Evolutionary conservation across 768 basidiomycete species (phyloP).

Genomic region (Hortiboletus campestris): DNA sequence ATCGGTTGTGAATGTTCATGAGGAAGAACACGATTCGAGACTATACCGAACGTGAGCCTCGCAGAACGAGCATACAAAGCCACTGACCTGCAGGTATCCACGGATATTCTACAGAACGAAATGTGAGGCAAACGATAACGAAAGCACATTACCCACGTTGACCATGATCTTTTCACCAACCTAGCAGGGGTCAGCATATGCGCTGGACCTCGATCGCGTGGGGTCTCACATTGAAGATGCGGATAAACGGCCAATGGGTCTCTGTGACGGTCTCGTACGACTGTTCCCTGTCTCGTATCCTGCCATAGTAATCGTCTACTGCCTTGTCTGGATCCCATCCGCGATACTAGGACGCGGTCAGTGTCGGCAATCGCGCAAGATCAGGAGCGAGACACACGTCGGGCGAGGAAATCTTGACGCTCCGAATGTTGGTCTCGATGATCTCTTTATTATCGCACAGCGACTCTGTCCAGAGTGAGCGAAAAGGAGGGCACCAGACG

Average conservation of each 20-base stretch:
- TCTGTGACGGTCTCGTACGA: slow-evolving; percentile 92
- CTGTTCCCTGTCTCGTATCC: slow-evolving; percentile 83
- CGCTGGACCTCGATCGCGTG: background rate
- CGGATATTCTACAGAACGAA: slow-evolving; percentile 59
- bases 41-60: slow-evolving; percentile 38
- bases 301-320: slow-evolving; percentile 86
- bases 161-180: slow-evolving; percentile 96
- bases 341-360: slow-evolving; percentile 60
- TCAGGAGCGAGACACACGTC: slow-evolving; percentile 58
- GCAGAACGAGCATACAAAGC: background rate
- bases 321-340: slow-evolving; percentile 93
- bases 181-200: slow-evolving; percentile 36
- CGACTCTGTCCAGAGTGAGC: slow-evolving; percentile 57
- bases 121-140: background rate
- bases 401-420: slow-evolving; percentile 97
- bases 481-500: background rate
- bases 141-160: slow-evolving; percentile 54
- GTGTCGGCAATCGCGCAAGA: background rate
- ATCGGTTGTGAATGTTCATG: slow-evolving; percentile 98
- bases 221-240: slow-evolving; percentile 78
- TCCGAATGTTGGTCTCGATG: slow-evolving; percentile 91
- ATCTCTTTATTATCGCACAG: slow-evolving; percentile 90
- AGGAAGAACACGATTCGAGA: slow-evolving; percentile 97
- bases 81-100: slow-evolving; percentile 80
- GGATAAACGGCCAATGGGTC: slow-evolving; percentile 88